Evolutionary conservation across 768 basidiomycete species (phyloP).

Genomic region (Tricholoma bakamatsutake): DNA sequence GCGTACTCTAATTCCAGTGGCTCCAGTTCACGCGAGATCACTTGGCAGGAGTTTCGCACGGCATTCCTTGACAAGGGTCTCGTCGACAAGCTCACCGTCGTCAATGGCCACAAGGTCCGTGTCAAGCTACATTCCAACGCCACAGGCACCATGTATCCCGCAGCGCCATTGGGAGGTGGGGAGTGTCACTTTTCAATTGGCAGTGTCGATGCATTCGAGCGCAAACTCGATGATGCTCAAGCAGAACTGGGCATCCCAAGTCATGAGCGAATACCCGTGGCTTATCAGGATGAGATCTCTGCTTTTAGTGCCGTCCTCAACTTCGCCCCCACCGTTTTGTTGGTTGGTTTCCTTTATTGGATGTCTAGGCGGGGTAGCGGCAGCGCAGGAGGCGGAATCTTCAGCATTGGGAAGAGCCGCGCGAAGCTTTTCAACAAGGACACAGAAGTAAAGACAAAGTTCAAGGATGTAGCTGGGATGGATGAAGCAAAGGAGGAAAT

Average conservation of each 20-base stretch:
- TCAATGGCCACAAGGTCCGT: conserved; percentile 87
- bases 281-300: conserved; percentile 93
- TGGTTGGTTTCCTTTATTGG: conserved; percentile 87
- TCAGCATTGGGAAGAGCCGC: conserved; percentile 93
- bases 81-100: conserved; percentile 88
- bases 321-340: conserved; percentile 91
- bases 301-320: conserved; percentile 76
- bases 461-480: conserved; percentile 98
- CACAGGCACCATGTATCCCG: conserved; percentile 69
- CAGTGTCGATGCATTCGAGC: conserved; percentile 93
- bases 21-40: conserved; percentile 78
- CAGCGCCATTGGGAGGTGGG: conserved; percentile 41
- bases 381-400: conserved; percentile 81
- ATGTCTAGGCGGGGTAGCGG: conserved; percentile 69
- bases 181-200: conserved; percentile 97
- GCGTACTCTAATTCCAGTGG: conserved; percentile 55
- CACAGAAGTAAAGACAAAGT: conserved; percentile 87
- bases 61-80: conserved; percentile 95
- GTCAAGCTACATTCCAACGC: conserved; percentile 92
- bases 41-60: conserved; percentile 99
- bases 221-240: conserved; percentile 92
- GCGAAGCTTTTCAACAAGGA: conserved; percentile 98
- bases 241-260: conserved; percentile 87
- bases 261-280: conserved; percentile 92
- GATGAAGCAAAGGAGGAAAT: conserved; percentile 99